These are phyloP conservation scores for Ustulina deusta DNA, from an alignment of 2,329 filamentous ascomycete genomes.

Conservation along the genomic window DNA sequence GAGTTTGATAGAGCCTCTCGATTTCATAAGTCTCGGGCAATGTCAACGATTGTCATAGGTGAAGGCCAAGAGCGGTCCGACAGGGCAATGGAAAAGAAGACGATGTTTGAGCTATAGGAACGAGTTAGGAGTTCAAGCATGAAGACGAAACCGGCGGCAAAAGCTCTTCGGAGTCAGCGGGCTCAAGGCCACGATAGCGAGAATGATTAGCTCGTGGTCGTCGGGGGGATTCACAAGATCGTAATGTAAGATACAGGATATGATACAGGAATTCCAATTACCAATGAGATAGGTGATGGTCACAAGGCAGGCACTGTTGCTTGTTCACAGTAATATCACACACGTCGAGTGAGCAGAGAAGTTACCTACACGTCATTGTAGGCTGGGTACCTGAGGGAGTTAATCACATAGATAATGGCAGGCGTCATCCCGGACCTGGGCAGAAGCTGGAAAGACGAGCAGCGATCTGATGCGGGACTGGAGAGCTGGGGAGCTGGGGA, in stretches of 20 bases:
- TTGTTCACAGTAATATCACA: background rate
- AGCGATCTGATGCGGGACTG: background rate
- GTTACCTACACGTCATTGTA: background rate
- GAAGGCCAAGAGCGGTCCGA: constrained; percentile 23
- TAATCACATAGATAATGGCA: constrained; percentile 4
- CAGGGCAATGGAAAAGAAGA: background rate
- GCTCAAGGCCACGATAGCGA: background rate
- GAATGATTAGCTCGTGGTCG: background rate
- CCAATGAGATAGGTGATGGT: background rate
- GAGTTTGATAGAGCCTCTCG: constrained; percentile 28
- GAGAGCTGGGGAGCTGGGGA: background rate
- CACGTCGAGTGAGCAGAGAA: background rate
- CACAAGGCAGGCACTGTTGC: background rate
- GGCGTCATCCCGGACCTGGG: constrained; percentile 17
- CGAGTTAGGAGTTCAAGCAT: background rate
- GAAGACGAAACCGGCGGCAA: background rate
- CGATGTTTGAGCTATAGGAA: constrained; percentile 4
- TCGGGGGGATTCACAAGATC: background rate
- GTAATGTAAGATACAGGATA: background rate
- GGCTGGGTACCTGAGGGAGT: background rate
- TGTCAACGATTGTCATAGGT: constrained; percentile 40
- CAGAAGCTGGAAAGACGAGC: background rate
- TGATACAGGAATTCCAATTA: background rate
- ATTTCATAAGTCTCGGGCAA: constrained; percentile 20
- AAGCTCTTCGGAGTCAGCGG: constrained; percentile 2